These are phyloP conservation scores for Symbiodinium pilosum DNA, from an alignment of 73 alveolate genomes.

Conservation along the genomic window DNA sequence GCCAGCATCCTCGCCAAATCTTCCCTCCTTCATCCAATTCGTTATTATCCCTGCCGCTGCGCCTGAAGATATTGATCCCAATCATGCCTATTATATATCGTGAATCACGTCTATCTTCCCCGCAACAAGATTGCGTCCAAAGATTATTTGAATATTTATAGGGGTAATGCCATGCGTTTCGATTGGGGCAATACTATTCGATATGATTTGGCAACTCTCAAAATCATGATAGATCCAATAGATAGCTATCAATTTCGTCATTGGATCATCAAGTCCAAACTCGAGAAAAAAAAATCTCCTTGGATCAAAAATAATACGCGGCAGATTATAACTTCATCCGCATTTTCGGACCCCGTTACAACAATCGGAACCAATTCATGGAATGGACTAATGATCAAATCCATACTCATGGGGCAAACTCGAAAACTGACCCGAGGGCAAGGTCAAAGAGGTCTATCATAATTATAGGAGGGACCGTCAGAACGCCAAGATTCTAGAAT, in stretches of 20 bases:
- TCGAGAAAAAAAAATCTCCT: too few relatives aligned
- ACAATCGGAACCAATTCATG: too few relatives aligned
- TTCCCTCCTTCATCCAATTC: slow-evolving; percentile 23
- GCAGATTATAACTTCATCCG: too few relatives aligned
- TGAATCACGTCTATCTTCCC: slow-evolving; percentile 1
- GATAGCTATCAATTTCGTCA: slow-evolving; percentile 5
- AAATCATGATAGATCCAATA: slow-evolving; percentile 26
- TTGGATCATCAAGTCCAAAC: slow-evolving; percentile 20
- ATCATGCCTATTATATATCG: not conserved
- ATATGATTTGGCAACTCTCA: not conserved
- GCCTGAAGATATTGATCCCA: not conserved
- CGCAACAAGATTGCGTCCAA: not conserved
- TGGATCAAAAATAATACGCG: too few relatives aligned
- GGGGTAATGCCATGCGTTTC: not conserved
- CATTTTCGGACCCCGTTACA: too few relatives aligned
- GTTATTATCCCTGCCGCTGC: not conserved
- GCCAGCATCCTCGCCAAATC: not conserved
- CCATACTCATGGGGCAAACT: too few relatives aligned
- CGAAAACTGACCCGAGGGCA: too few relatives aligned
- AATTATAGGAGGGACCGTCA: too few relatives aligned
- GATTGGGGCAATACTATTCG: slow-evolving; percentile 27
- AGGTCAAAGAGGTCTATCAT: too few relatives aligned
- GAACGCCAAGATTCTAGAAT: too few relatives aligned
- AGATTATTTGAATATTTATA: not conserved
- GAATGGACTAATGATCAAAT: too few relatives aligned